Percentiles rank a stretch among this genome's conserved stretches.
Evolutionary conservation across 176 grass and related monocot species (phyloP).

Genomic region (Lolium multiflorum): DNA sequence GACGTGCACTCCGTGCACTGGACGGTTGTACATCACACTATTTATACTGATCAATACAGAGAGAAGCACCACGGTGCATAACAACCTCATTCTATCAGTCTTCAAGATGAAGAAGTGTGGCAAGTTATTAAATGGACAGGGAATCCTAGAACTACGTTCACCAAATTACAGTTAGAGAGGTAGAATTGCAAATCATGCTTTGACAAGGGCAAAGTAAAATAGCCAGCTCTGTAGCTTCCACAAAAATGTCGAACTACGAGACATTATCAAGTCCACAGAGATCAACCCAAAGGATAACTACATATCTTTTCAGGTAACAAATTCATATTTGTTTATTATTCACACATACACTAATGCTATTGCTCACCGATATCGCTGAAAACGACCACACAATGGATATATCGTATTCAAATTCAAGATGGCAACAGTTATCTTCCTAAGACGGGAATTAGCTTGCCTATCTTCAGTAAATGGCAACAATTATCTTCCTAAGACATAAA

Average conservation of each 20-base stretch:
- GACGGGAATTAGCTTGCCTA: neutral
- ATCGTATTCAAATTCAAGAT: neutral
- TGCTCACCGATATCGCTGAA: neutral
- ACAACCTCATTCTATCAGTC: too few species aligned
- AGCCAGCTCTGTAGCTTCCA: neutral
- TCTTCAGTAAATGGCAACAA: too few species aligned
- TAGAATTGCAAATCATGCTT: neutral
- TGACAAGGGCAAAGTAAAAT: neutral
- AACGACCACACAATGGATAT: neutral
- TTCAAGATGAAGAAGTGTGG: too few species aligned
- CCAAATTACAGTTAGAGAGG: neutral
- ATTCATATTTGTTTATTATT: neutral
- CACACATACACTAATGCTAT: neutral
- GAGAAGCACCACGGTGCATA: too few species aligned
- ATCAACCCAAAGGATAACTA: conserved; percentile 97
- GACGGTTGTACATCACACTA: too few species aligned
- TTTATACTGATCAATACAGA: too few species aligned
- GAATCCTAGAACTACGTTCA: too few species aligned
- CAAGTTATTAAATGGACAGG: too few species aligned
- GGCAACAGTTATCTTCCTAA: neutral
- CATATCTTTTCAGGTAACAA: conserved; percentile 88
- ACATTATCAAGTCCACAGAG: conserved; percentile 26
- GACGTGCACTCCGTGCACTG: too few species aligned
- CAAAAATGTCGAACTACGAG: neutral
- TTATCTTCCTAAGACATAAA: too few species aligned